A percentile compares a stretch with the other conserved stretches of the same genome.
These are phyloP conservation scores for Lasiodiplodia gonubiensis DNA, from an alignment of 2,329 filamentous ascomycete genomes.

Conservation along the genomic window DNA sequence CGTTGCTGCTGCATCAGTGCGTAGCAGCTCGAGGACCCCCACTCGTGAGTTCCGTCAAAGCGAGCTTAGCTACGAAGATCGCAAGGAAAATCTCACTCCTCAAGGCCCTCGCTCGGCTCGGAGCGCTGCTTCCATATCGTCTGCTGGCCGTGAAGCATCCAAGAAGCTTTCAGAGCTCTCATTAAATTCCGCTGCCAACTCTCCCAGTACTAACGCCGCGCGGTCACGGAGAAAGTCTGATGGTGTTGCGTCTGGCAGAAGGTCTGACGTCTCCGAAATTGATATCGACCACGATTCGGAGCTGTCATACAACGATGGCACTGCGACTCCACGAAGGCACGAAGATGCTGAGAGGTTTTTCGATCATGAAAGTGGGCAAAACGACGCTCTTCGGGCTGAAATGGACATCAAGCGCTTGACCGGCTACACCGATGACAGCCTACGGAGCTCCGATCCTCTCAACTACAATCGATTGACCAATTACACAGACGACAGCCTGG, in stretches of 20 bases:
- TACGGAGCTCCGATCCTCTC: conserved; percentile 42
- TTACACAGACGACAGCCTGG: conserved; percentile 62
- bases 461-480: conserved; percentile 59
- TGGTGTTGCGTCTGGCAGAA: conserved; percentile 57
- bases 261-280: conserved; percentile 8
- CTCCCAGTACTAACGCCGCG: conserved; percentile 63
- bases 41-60: conserved; percentile 51
- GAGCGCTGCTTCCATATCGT: conserved; percentile 60
- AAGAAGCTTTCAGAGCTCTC: conserved; percentile 63
- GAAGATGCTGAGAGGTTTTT: conserved; percentile 57
- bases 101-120: conserved; percentile 52
- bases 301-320: conserved; percentile 11
- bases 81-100: conserved; percentile 42
- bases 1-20: conserved; percentile 55
- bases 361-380: conserved; percentile 61
- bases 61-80: conserved; percentile 3
- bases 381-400: conserved; percentile 61
- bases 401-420: conserved; percentile 52
- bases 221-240: conserved; percentile 59
- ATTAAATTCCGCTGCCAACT: conserved; percentile 63
- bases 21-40: conserved; percentile 58
- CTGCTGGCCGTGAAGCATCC: conserved; percentile 63
- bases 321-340: conserved; percentile 33
- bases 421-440: conserved; percentile 60
- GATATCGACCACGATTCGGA: conserved; percentile 12